phyloP scores from a whole-genome alignment of 805 yeast species.

The Nakazawaea wyomingensis region DNA sequence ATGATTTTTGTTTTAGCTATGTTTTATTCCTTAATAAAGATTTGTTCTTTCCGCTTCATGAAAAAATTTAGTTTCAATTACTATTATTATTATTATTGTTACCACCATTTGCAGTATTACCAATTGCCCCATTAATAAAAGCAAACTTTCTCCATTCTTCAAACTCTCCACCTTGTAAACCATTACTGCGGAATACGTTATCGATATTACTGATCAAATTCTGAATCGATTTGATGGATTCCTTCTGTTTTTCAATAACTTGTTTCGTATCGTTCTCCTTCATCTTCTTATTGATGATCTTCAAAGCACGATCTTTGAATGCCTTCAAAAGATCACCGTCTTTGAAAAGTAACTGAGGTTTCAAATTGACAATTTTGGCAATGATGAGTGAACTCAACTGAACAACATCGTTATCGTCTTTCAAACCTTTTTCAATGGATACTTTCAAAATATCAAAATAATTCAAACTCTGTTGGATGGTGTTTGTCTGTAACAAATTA shows the following conservation, averaged over 20 bases:
- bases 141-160: slow-evolving; percentile 11
- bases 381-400: slow-evolving; percentile 45
- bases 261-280: slow-evolving; percentile 63
- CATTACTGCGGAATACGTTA: neutral
- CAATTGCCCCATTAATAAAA: slow-evolving; percentile 6
- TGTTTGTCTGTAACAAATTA: slow-evolving; percentile 8
- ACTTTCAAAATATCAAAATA: slow-evolving; percentile 31
- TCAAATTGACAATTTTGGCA: slow-evolving; percentile 30
- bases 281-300: slow-evolving; percentile 41
- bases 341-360: slow-evolving; percentile 18
- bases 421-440: slow-evolving; percentile 44
- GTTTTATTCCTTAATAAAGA: no score
- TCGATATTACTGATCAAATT: slow-evolving; percentile 7
- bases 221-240: slow-evolving; percentile 22
- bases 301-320: slow-evolving; percentile 33
- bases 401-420: slow-evolving; percentile 59
- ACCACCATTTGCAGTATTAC: no score
- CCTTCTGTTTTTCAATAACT: slow-evolving; percentile 54
- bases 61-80: no score
- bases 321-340: slow-evolving; percentile 13
- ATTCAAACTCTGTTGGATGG: slow-evolving; percentile 22
- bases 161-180: neutral
- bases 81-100: no score
- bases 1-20: no score
- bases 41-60: no score